A percentile compares a stretch with the other conserved stretches of the same genome.
These are phyloP conservation scores for Triticum turgidum DNA, from an alignment of 176 grass and related monocot species.

Conservation along the genomic window DNA sequence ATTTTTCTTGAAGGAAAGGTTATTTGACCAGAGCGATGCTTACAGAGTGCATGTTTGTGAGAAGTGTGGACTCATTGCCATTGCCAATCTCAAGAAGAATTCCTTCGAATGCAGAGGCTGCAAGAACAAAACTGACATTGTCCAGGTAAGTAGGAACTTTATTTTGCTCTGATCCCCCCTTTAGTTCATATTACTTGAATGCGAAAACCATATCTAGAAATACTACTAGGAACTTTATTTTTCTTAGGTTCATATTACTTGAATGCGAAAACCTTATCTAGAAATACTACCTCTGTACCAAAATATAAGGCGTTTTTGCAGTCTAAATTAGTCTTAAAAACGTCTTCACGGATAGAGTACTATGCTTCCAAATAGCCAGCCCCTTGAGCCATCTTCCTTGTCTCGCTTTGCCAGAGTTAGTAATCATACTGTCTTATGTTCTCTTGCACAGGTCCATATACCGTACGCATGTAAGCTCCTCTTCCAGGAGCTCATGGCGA, in stretches of 20 bases:
- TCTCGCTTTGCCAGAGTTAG: neutral
- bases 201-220: neutral
- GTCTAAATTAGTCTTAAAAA: no score
- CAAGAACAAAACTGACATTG: constrained; percentile 99
- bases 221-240: neutral
- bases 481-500: constrained; percentile 95
- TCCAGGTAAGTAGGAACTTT: constrained; percentile 59
- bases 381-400: neutral
- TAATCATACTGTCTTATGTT: neutral
- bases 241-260: neutral
- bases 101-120: constrained; percentile 94
- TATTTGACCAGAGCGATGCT: constrained; percentile 96
- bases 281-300: no score
- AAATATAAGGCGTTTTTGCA: no score
- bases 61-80: constrained; percentile 92
- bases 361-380: neutral
- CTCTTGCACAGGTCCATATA: constrained; percentile 64
- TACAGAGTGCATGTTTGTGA: constrained; percentile 98
- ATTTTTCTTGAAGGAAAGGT: constrained; percentile 94
- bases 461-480: constrained; percentile 90
- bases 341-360: neutral
- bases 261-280: neutral
- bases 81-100: constrained; percentile 98
- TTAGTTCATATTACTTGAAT: neutral
- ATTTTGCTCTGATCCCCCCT: neutral